phyloP scores from a whole-genome alignment of 345 rosid genomes.

The Eucalyptus regnans region DNA sequence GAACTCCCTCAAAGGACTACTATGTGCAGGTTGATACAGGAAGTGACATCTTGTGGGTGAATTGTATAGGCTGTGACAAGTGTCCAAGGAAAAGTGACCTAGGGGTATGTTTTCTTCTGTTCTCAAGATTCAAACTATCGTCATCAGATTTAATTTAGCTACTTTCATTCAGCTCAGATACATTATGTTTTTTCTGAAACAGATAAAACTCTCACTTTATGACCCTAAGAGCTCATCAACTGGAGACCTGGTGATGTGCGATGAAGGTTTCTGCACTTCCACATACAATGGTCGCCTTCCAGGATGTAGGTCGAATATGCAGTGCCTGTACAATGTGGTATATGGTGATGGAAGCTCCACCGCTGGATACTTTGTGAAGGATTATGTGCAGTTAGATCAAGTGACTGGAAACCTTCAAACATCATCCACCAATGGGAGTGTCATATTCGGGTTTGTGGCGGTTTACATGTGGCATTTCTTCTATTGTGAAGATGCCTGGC shows the following conservation, averaged over 20 bases:
- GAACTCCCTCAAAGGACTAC: constrained; percentile 26
- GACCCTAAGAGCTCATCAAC: constrained; percentile 14
- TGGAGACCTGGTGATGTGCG: constrained; percentile 9
- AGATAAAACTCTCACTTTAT: constrained; percentile 26
- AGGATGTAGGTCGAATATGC: constrained; percentile 13
- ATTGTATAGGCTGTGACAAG: constrained; percentile 18
- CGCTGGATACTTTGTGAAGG: constrained; percentile 29
- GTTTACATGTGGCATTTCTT: neutral
- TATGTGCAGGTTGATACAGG: constrained; percentile 43
- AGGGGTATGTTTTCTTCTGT: constrained; percentile 14
- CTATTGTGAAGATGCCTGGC: neutral
- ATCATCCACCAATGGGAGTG: constrained; percentile 10
- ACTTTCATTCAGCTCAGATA: neutral
- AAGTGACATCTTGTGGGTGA: constrained; percentile 41
- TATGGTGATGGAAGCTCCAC: constrained; percentile 49
- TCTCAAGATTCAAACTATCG: neutral
- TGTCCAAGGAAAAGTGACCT: constrained; percentile 32
- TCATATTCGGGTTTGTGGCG: constrained; percentile 23
- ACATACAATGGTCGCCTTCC: constrained; percentile 12
- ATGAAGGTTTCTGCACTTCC: constrained; percentile 19
- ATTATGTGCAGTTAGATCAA: constrained; percentile 9
- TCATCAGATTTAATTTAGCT: neutral
- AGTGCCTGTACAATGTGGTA: constrained; percentile 18
- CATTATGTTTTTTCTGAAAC: neutral
- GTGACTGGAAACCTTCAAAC: constrained; percentile 22